These are phyloP conservation scores for Grifola frondosa DNA, from an alignment of 1,284 basidiomycete genomes.

Conservation along the genomic window DNA sequence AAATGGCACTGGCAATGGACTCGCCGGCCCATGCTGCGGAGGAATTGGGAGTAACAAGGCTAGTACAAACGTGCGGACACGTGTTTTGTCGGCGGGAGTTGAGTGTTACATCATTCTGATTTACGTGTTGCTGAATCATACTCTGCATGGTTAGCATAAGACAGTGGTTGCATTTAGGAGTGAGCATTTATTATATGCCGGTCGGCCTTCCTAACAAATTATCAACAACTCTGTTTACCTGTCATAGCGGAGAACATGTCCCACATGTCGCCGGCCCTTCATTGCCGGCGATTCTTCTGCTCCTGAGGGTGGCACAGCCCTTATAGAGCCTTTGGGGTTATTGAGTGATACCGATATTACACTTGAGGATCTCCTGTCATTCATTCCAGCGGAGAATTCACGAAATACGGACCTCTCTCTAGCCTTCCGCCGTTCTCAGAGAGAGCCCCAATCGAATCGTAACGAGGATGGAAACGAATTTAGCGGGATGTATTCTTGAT, in stretches of 20 bases:
- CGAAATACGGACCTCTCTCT: no score
- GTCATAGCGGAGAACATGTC: constrained; percentile 16
- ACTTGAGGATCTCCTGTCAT: no score
- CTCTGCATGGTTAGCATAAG: constrained; percentile 9
- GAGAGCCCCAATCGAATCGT: constrained; percentile 6
- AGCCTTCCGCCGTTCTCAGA: neutral
- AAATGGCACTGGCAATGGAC: constrained; percentile 68
- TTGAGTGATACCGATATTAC: no score
- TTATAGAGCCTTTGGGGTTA: neutral
- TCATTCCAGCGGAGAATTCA: neutral
- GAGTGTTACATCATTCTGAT: constrained; percentile 2
- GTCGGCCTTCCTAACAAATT: no score
- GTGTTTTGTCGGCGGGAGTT: constrained; percentile 76
- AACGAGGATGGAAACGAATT: constrained; percentile 17
- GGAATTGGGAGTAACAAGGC: constrained; percentile 63
- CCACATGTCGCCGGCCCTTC: constrained; percentile 23
- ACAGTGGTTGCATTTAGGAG: constrained; percentile 15
- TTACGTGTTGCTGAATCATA: neutral
- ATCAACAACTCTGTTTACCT: neutral
- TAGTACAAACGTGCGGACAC: constrained; percentile 63
- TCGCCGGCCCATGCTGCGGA: constrained; percentile 69
- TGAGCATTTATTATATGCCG: constrained; percentile 4
- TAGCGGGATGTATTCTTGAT: constrained; percentile 23
- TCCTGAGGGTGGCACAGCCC: neutral
- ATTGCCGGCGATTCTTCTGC: constrained; percentile 8